Conservation (phyloP, 306 rosid species). For the Castanea mollissima region DNA sequence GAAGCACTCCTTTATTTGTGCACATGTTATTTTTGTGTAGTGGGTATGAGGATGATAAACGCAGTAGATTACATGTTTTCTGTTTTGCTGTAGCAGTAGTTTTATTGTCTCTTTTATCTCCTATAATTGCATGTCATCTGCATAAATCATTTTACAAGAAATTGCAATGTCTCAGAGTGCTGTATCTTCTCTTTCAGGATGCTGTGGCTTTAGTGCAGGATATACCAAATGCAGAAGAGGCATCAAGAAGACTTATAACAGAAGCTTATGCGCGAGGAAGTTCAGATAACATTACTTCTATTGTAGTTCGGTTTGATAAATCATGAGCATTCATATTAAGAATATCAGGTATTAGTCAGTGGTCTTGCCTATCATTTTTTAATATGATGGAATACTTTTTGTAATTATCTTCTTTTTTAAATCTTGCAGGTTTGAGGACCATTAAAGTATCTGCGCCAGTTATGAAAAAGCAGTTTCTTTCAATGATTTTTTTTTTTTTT, state of each 20-base stretch:
- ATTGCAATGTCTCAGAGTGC: conserved; percentile 15
- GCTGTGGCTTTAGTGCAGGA: conserved; percentile 70
- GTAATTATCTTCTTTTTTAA: conserved; percentile 5
- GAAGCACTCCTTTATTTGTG: background rate
- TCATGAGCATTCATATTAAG: conserved; percentile 34
- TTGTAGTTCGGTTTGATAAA: conserved; percentile 73
- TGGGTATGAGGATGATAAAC: background rate
- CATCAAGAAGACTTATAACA: conserved; percentile 66
- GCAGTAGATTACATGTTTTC: background rate
- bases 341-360: conserved; percentile 19
- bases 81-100: background rate
- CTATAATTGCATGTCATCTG: background rate
- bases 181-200: conserved; percentile 49
- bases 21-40: background rate
- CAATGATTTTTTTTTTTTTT: conserved; percentile 15
- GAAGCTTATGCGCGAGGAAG: conserved; percentile 82
- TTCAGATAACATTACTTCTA: conserved; percentile 85
- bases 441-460: conserved; percentile 12
- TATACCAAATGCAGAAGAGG: conserved; percentile 70
- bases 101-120: background rate
- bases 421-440: conserved; percentile 29
- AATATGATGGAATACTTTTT: background rate
- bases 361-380: conserved; percentile 8
- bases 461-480: background rate
- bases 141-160: background rate